Conservation (phyloP, 306 rosid species). For the Cicer pinnatifidum region DNA sequence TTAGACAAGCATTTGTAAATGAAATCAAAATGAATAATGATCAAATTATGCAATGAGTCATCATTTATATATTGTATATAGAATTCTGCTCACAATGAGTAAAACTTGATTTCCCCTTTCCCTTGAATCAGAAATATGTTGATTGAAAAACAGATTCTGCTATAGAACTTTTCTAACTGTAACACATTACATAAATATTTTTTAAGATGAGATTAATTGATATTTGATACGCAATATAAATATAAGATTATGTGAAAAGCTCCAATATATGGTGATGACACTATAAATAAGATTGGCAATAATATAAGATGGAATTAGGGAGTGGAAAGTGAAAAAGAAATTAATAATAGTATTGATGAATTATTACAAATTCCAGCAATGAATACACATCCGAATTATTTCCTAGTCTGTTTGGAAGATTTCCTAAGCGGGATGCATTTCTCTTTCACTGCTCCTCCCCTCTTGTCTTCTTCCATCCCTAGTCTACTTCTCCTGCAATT, state of each 20-base stretch:
- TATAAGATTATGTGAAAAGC: too few relatives aligned
- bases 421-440: conserved; percentile 71
- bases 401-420: conserved; percentile 59
- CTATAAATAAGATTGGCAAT: too few relatives aligned
- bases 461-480: conserved; percentile 54
- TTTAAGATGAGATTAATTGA: too few relatives aligned
- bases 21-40: conserved; percentile 26
- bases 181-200: too few relatives aligned
- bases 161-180: not conserved
- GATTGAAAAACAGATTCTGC: not conserved
- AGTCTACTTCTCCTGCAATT: conserved; percentile 54
- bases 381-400: conserved; percentile 30
- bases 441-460: conserved; percentile 47
- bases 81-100: not conserved
- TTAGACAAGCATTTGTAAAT: conserved; percentile 34
- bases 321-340: too few relatives aligned
- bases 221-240: too few relatives aligned
- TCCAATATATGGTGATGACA: too few relatives aligned
- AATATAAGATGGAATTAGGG: too few relatives aligned
- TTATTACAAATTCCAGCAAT: conserved; percentile 31
- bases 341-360: too few relatives aligned
- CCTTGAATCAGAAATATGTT: not conserved
- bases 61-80: too few relatives aligned
- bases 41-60: not conserved
- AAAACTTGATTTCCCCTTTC: not conserved